These are phyloP conservation scores for Phlebiopsis flavidoalba DNA, from an alignment of 768 basidiomycete species.

Conservation along the genomic window DNA sequence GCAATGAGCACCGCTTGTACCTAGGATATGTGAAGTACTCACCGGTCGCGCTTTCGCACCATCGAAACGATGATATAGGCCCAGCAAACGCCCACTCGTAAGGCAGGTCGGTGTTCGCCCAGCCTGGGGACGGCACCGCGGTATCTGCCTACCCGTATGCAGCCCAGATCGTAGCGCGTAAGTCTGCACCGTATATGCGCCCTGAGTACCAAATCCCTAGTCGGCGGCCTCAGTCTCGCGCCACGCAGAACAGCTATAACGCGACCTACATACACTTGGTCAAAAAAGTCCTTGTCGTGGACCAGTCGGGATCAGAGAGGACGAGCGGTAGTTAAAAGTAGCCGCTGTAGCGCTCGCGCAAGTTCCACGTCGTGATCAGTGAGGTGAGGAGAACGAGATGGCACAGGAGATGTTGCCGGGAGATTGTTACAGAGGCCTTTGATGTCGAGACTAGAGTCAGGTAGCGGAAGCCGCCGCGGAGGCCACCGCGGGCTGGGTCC, in stretches of 20 bases:
- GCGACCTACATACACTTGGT: conserved; percentile 36
- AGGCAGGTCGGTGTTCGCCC: conserved; percentile 56
- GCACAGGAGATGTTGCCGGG: conserved; percentile 46
- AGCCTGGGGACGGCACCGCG: conserved; percentile 32
- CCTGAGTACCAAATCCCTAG: conserved; percentile 51
- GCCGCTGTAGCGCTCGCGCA: conserved; percentile 45
- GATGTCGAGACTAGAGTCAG: conserved; percentile 41
- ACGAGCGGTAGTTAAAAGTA: conserved; percentile 53
- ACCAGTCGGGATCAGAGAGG: conserved; percentile 38
- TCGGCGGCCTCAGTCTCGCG: background rate
- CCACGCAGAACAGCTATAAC: background rate
- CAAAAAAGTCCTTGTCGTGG: conserved; percentile 41
- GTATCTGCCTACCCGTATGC: conserved; percentile 45
- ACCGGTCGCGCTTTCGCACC: conserved; percentile 58
- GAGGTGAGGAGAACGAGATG: conserved; percentile 52
- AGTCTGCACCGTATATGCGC: conserved; percentile 58
- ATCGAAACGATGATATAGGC: conserved; percentile 57
- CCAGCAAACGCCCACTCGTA: conserved; percentile 52
- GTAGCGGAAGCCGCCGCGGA: conserved; percentile 51
- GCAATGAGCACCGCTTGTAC: background rate
- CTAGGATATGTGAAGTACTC: conserved; percentile 3
- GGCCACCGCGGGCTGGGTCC: conserved; percentile 41
- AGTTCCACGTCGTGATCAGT: conserved; percentile 40
- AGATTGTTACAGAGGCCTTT: conserved; percentile 31
- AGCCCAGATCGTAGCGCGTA: conserved; percentile 41